Base-by-base conservation (phyloP, 2,329 filamentous ascomycete genomes). In the Atkinsonella texensis region DNA sequence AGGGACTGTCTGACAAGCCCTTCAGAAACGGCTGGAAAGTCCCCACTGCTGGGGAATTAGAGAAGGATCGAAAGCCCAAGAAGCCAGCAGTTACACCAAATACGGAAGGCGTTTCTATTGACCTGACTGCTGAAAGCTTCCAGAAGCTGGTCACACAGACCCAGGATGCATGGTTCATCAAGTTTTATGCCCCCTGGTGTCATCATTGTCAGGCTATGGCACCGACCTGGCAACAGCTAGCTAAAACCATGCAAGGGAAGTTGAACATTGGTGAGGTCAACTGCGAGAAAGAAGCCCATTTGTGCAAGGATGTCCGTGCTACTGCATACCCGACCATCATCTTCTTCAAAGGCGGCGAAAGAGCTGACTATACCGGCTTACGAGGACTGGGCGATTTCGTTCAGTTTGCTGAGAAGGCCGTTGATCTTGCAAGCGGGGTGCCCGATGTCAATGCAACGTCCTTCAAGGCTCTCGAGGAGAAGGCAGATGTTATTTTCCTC, bases 161-260 rank as follows among this genome's bases (percentile, higher is more conserved):
- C 0, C 81, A 87, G 56, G 89, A 97, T 56, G 85, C 90, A 6
- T 98, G 93, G 93, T 96, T 98, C 64, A 83, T 98, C 75, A 98
- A 98, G 69, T 97, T 98, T 66, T 97, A 96, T 66, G 90, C 89
- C 17, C 94, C 93, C 6, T 97, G 91, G 93, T 98, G 93, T 67
- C 82, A 84, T 59, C 93, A 98, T 69, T 98, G 94, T 68, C 87
- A 95, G 70, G 87, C 87, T 39, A 82, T 98, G 77, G 88, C 86
- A 38, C 87, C 93, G 2, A 89, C 83, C 57, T 98, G 93, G 93
- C 74, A 82, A 55, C 86, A 91, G 61, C 81, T 98, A 69, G 87
- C 87, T 44, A 89, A 90, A 65, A 88, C 91, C 63, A 93, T 96
- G 87, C 81, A 89, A 67, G 87, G 85, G 43, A 83, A 81, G 57